These are phyloP conservation scores for Capsicum rhomboideum DNA, from an alignment of 257 asterid species.

Conservation along the genomic window DNA sequence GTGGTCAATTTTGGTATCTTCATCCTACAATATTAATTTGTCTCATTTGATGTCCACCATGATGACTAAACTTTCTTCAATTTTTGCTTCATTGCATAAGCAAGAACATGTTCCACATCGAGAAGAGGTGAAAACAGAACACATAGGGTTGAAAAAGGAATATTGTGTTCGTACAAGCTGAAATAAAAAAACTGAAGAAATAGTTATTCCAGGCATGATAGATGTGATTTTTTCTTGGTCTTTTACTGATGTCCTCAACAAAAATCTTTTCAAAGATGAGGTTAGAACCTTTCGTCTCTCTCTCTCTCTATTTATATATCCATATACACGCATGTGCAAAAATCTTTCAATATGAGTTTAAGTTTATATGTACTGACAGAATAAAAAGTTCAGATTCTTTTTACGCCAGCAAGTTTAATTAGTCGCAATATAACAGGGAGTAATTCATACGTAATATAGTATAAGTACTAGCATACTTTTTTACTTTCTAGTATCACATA, in stretches of 20 bases:
- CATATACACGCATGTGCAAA: background rate
- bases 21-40: background rate
- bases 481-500: too few species aligned
- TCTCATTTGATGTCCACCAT: too few species aligned
- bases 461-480: too few species aligned
- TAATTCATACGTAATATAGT: background rate
- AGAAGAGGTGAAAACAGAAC: background rate
- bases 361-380: too few species aligned
- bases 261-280: slow-evolving; percentile 27
- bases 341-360: background rate
- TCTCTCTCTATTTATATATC: background rate
- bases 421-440: background rate
- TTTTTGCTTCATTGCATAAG: background rate
- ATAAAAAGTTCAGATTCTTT: background rate
- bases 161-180: background rate
- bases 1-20: background rate
- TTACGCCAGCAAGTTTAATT: background rate
- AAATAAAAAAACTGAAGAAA: background rate
- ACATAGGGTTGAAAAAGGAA: background rate
- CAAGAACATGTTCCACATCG: background rate
- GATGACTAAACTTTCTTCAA: background rate
- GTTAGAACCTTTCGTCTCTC: slow-evolving; percentile 1
- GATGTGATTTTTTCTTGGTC: slow-evolving; percentile 36
- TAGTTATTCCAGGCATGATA: background rate
- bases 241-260: slow-evolving; percentile 22